These are phyloP conservation scores for Xanthoceras sorbifolium DNA, from an alignment of 345 rosid genomes.

Conservation along the genomic window DNA sequence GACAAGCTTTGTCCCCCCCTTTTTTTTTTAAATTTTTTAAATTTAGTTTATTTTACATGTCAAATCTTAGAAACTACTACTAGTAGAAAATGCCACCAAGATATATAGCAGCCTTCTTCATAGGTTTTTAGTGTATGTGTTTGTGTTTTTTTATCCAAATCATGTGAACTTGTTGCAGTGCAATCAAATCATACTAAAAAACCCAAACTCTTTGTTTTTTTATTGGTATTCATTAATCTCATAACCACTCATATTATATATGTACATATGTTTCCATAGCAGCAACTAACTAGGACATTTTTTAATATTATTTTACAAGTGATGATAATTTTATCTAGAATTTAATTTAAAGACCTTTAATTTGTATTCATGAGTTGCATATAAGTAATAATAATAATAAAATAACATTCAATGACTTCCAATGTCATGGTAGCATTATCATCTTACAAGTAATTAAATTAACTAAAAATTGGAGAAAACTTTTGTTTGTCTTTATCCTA, in stretches of 20 bases:
- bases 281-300: no score
- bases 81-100: not conserved
- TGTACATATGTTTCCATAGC: not conserved
- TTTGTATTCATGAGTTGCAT: no score
- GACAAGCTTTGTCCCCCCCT: not conserved
- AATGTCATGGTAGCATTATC: no score
- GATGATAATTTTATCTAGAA: no score
- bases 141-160: not conserved
- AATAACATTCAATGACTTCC: no score
- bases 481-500: not conserved
- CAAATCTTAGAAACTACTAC: not conserved
- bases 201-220: not conserved
- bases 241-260: not conserved
- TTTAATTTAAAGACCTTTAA: no score
- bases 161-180: conserved; percentile 11
- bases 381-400: no score
- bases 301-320: no score
- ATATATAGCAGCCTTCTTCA: not conserved
- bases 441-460: no score
- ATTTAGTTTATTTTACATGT: not conserved
- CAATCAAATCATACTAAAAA: not conserved
- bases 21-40: no score
- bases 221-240: not conserved
- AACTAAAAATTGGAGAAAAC: not conserved
- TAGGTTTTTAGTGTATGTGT: not conserved